Evolutionary conservation across 352 stramenopile species (phyloP), one percentile per base, ranked within the genome.

Genomic region (Globisporangium parvum): DNA sequence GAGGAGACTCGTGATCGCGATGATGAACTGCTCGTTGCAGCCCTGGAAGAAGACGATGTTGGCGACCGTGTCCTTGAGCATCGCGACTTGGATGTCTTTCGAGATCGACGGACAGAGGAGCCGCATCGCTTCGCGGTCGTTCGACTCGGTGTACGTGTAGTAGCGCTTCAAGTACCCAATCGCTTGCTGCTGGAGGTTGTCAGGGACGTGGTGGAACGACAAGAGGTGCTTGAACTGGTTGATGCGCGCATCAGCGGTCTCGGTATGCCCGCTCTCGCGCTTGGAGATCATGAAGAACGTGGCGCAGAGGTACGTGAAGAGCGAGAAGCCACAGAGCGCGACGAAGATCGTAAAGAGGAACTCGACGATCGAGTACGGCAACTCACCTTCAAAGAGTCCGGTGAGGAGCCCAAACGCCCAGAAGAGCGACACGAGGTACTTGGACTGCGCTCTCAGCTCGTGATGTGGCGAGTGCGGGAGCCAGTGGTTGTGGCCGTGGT

Each of bases 271-370:
- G 33, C 61, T 65, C 65, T 87, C 79, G 47, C 79, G 88, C 51
- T 89, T 89, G 45, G 77, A 88, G 3, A 89, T 59, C 48, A 86
- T 70, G 55, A 89, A 89, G 39, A 89, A 85, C 11, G 79, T 88
- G 17, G 77, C 77, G 35, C 75, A 88, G 1, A 89, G 51, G 33
- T 82, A 76, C 49, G 77, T 87, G 47, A 89, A 89, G 21, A 89
- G 56, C 11, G 73, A 73, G 60, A 89, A 88, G 1, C 79, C 77
- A 24, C 75, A 74, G 14, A 88, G 49, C 20, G 65, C 67, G n/a
- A 87, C 75, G 9, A 71, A 47, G 33, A 86, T 80, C 5, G 73
- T 88, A 35, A 88, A 89, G 17, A 66, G 65, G 45, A 86, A 87
- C 52, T 87, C 66, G 0, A 53, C 39, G 48, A 65, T 74, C 3